Conservation (phyloP, 2,329 filamentous ascomycete species). For the Knoxdaviesia capensis region DNA sequence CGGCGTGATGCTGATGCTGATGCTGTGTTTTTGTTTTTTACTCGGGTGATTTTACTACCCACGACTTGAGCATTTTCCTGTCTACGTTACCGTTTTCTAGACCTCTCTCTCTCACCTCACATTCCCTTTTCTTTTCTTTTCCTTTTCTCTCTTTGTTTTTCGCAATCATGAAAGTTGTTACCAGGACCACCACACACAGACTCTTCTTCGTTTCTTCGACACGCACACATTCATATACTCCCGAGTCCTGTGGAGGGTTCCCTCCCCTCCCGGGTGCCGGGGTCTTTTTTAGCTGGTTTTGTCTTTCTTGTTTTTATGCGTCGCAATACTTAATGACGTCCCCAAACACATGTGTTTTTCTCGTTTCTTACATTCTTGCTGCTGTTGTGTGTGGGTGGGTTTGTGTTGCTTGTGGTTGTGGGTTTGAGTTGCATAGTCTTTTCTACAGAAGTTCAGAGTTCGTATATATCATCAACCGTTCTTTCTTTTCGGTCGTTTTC, state of each 20-base stretch:
- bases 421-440: neutral
- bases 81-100: neutral
- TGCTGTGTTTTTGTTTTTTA: neutral
- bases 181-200: no score
- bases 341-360: neutral
- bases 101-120: neutral
- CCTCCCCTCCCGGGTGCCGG: neutral
- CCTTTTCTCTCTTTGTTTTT: neutral
- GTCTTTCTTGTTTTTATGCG: neutral
- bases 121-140: neutral
- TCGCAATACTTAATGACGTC: neutral
- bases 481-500: no score
- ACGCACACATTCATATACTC: neutral
- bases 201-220: neutral
- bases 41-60: neutral
- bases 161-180: no score
- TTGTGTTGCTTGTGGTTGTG: neutral
- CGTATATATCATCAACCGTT: neutral
- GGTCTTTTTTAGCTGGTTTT: neutral
- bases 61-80: neutral
- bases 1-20: neutral
- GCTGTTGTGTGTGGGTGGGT: neutral
- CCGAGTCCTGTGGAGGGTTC: neutral
- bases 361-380: neutral
- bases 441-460: neutral